Percentiles rank a stretch among this genome's conserved stretches.
Conservation (phyloP, 768 basidiomycete genomes). For the Suillus weaverae region DNA sequence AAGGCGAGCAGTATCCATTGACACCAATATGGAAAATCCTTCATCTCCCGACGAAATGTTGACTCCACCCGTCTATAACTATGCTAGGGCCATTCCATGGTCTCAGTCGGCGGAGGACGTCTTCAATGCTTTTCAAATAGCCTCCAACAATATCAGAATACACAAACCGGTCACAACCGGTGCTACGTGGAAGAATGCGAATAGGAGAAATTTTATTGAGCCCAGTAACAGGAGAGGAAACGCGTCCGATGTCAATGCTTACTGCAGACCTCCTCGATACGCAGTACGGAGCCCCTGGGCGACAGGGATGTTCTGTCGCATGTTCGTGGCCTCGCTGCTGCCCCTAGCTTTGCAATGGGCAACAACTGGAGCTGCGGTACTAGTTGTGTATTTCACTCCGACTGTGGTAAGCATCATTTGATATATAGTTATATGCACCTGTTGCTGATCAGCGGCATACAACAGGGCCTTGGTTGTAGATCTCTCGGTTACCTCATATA, state of each 20-base stretch:
- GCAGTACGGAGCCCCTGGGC: constrained; percentile 17
- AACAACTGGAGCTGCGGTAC: constrained; percentile 25
- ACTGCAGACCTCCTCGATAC: constrained; percentile 14
- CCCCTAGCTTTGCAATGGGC: constrained; percentile 29
- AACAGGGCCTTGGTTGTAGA: constrained; percentile 35
- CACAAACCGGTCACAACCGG: constrained; percentile 10
- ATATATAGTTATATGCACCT: neutral
- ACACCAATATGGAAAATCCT: neutral
- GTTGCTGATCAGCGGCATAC: constrained; percentile 4
- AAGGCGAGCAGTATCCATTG: constrained; percentile 4
- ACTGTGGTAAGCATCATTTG: constrained; percentile 17
- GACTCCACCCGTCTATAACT: constrained; percentile 27
- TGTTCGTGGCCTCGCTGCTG: constrained; percentile 22
- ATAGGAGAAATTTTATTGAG: constrained; percentile 2
- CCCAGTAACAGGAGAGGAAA: constrained; percentile 11
- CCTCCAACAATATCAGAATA: constrained; percentile 11
- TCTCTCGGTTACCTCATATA: constrained; percentile 33
- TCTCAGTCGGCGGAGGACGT: constrained; percentile 11
- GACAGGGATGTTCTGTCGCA: constrained; percentile 16
- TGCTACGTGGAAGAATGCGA: constrained; percentile 5
- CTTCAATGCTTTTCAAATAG: neutral
- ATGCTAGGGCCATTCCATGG: constrained; percentile 25
- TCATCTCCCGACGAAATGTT: constrained; percentile 25
- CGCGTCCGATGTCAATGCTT: constrained; percentile 12
- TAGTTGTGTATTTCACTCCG: constrained; percentile 27